phyloP scores from a whole-genome alignment of 2,329 filamentous ascomycete genomes.

The Claviceps arundinis region DNA sequence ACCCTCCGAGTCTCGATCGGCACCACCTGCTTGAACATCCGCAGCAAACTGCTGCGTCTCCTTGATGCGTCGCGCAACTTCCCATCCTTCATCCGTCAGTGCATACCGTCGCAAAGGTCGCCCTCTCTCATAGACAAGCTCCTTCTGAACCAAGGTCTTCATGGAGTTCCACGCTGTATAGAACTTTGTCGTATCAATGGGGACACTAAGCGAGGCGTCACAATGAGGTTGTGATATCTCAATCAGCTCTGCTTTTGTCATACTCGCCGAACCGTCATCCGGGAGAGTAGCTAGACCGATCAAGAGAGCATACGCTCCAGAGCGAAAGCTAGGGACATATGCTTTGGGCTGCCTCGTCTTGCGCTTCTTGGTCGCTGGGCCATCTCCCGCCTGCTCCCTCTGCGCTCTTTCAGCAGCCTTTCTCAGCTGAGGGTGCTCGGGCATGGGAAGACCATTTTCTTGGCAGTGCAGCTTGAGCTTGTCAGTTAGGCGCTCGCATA shows the following conservation, averaged over 20 bases:
- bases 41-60: constrained; percentile 29
- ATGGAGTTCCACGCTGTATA: constrained; percentile 78
- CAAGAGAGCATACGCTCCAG: constrained; percentile 61
- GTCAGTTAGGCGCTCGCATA: constrained; percentile 56
- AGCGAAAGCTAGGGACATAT: constrained; percentile 61
- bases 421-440: constrained; percentile 38
- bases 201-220: constrained; percentile 58
- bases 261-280: constrained; percentile 35
- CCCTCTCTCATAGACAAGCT: constrained; percentile 59
- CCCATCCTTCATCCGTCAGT: constrained; percentile 67
- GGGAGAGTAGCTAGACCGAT: constrained; percentile 49
- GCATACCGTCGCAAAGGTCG: constrained; percentile 54
- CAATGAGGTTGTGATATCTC: constrained; percentile 57
- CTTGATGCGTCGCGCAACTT: constrained; percentile 53
- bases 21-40: constrained; percentile 10
- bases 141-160: constrained; percentile 60
- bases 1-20: neutral
- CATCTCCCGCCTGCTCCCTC: constrained; percentile 21
- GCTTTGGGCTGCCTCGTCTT: constrained; percentile 46
- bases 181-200: constrained; percentile 52
- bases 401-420: constrained; percentile 20
- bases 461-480: constrained; percentile 46
- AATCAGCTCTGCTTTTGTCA: constrained; percentile 58
- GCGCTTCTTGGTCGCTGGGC: constrained; percentile 33
- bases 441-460: constrained; percentile 55